These are phyloP conservation scores for Halophytophthora polymorphica DNA, from an alignment of 352 stramenopile genomes.

Conservation along the genomic window DNA sequence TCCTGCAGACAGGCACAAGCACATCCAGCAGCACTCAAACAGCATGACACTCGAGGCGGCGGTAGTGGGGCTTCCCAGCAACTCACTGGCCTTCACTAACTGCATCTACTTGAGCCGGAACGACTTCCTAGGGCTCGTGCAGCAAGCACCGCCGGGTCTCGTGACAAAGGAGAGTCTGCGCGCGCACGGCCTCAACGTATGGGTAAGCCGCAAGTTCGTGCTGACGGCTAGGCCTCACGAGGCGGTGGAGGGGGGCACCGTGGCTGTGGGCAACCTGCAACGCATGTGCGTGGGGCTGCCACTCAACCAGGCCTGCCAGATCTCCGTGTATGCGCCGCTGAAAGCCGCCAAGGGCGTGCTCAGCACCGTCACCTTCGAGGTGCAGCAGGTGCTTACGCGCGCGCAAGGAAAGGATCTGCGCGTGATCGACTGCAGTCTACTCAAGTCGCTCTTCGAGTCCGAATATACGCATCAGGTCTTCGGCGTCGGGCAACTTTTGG, in stretches of 20 bases:
- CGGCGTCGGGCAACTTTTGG: slow-evolving; percentile 67
- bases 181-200: slow-evolving; percentile 74
- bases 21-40: neutral
- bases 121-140: slow-evolving; percentile 71
- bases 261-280: slow-evolving; percentile 78
- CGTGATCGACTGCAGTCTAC: slow-evolving; percentile 67
- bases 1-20: neutral
- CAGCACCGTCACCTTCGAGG: slow-evolving; percentile 77
- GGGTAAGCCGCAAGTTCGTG: slow-evolving; percentile 81
- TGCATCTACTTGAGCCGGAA: slow-evolving; percentile 75
- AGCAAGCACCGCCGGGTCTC: slow-evolving; percentile 54
- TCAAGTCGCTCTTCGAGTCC: slow-evolving; percentile 68
- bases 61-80: slow-evolving; percentile 66
- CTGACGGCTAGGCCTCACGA: slow-evolving; percentile 75
- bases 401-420: slow-evolving; percentile 53
- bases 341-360: slow-evolving; percentile 39
- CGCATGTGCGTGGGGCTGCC: slow-evolving; percentile 73
- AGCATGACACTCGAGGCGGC: slow-evolving; percentile 57
- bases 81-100: slow-evolving; percentile 84
- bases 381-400: slow-evolving; percentile 74
- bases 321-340: slow-evolving; percentile 61
- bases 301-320: slow-evolving; percentile 57
- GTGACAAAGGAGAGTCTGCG: slow-evolving; percentile 70
- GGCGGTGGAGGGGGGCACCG: slow-evolving; percentile 46
- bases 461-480: slow-evolving; percentile 79